phyloP scores from a whole-genome alignment of 805 yeast species.

The Barnettozyma wickerhamii region DNA sequence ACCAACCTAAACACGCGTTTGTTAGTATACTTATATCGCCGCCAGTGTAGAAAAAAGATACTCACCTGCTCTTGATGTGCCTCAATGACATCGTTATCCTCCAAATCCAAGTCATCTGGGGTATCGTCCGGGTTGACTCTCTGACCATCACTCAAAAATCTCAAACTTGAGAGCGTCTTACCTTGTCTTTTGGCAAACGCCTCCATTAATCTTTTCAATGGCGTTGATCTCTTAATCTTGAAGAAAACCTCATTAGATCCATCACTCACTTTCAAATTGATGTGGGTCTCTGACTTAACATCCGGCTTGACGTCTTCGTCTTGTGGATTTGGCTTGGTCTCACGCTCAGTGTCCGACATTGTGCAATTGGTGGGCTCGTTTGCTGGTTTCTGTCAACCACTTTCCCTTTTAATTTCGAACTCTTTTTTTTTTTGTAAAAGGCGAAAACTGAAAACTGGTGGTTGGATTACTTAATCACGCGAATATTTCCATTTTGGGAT shows the following conservation, averaged over 20 bases:
- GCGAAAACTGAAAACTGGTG: too few species aligned
- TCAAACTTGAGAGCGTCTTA: constrained; percentile 71
- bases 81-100: constrained; percentile 94
- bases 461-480: neutral
- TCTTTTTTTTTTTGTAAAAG: neutral
- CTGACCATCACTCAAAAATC: constrained; percentile 92
- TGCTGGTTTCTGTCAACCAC: too few species aligned
- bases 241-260: constrained; percentile 91
- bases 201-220: constrained; percentile 91
- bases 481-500: neutral
- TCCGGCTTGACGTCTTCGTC: constrained; percentile 39
- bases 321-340: constrained; percentile 28
- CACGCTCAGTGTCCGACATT: constrained; percentile 30
- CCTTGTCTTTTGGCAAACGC: constrained; percentile 98
- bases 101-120: constrained; percentile 89
- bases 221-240: constrained; percentile 91
- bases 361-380: too few species aligned
- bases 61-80: constrained; percentile 96
- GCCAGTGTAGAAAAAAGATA: too few species aligned
- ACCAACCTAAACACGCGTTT: constrained; percentile 7
- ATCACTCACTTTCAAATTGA: constrained; percentile 91
- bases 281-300: constrained; percentile 65
- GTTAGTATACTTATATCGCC: too few species aligned
- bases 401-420: neutral
- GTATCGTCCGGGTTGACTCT: constrained; percentile 85